phyloP scores from a whole-genome alignment of 495 filamentous ascomycete genomes.

The Penicillium ochrochloron region DNA sequence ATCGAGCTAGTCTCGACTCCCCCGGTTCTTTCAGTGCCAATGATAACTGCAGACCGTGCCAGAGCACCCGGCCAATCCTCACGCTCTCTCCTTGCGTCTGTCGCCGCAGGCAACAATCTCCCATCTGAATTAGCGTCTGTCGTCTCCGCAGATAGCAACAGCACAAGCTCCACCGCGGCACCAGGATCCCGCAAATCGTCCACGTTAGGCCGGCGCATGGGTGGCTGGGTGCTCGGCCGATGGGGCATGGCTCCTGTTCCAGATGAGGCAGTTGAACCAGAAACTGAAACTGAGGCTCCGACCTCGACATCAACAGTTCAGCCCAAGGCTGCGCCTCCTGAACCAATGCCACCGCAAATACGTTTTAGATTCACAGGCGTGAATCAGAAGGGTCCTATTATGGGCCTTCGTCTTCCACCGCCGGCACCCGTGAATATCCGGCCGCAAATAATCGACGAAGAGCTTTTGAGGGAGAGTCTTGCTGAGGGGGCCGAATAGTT shows the following conservation, averaged over 20 bases:
- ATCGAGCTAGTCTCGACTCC: constrained; percentile 42
- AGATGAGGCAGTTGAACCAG: constrained; percentile 22
- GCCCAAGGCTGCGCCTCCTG: background rate
- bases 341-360: constrained; percentile 16
- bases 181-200: constrained; percentile 32
- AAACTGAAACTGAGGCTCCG: constrained; percentile 18
- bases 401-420: constrained; percentile 43
- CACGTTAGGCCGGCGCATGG: constrained; percentile 50
- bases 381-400: constrained; percentile 54
- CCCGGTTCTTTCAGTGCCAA: constrained; percentile 51
- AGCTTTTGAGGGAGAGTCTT: constrained; percentile 47
- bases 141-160: constrained; percentile 32
- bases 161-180: constrained; percentile 26
- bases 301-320: constrained; percentile 2
- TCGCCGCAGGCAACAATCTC: constrained; percentile 35
- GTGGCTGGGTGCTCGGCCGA: constrained; percentile 60
- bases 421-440: constrained; percentile 40
- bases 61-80: constrained; percentile 35
- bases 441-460: constrained; percentile 42
- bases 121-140: constrained; percentile 28
- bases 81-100: constrained; percentile 44
- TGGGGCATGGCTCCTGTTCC: constrained; percentile 54
- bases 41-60: constrained; percentile 46
- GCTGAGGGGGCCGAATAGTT: constrained; percentile 32
- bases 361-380: constrained; percentile 50